These are phyloP conservation scores for Hypoxylon cercidicola DNA, from an alignment of 495 filamentous ascomycete genomes.

Conservation along the genomic window DNA sequence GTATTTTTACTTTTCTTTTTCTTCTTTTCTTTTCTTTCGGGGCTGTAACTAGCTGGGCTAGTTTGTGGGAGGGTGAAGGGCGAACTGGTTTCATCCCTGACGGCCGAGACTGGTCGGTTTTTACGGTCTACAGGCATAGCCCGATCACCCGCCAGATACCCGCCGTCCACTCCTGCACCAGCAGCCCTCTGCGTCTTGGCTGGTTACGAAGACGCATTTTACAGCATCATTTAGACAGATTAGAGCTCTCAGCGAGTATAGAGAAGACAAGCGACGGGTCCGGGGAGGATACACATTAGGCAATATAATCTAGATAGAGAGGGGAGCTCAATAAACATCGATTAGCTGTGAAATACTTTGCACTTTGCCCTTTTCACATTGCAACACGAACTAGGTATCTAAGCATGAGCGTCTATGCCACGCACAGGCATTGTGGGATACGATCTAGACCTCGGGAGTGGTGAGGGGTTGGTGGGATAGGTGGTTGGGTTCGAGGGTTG, in stretches of 20 bases:
- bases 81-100: conserved; percentile 25
- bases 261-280: conserved; percentile 18
- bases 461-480: too few relatives aligned
- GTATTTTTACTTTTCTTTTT: conserved; percentile 26
- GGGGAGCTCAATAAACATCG: conserved; percentile 27
- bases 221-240: conserved; percentile 17
- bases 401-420: conserved; percentile 13
- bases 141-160: conserved; percentile 4
- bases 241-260: conserved; percentile 40
- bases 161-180: conserved; percentile 6
- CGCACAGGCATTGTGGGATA: too few relatives aligned
- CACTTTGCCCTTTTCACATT: too few relatives aligned
- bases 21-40: conserved; percentile 17
- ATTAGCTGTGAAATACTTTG: conserved; percentile 24
- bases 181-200: conserved; percentile 23
- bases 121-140: conserved; percentile 34
- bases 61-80: conserved; percentile 18
- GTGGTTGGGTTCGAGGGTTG: too few relatives aligned
- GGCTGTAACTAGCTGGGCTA: conserved; percentile 32
- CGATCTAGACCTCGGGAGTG: too few relatives aligned
- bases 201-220: conserved; percentile 25
- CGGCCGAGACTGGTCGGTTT: conserved; percentile 9
- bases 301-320: conserved; percentile 21
- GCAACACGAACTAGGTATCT: too few relatives aligned
- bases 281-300: conserved; percentile 37